Conservation (phyloP, 805 yeast genomes). For the Ogataea ramenticola region DNA sequence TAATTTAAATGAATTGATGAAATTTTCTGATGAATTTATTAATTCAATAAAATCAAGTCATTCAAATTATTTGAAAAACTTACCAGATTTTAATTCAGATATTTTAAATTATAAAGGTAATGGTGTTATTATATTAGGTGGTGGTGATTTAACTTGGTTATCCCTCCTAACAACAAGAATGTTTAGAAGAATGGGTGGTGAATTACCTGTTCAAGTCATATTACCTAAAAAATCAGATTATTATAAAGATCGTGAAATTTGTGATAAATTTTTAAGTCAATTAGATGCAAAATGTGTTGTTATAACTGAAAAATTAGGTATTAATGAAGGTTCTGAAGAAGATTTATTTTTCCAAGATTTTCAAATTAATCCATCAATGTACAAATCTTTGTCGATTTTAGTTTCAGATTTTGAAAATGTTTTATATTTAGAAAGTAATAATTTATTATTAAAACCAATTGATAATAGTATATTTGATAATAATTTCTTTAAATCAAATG, state of each 20-base stretch:
- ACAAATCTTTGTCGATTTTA: slow-evolving; percentile 33
- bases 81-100: slow-evolving; percentile 26
- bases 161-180: slow-evolving; percentile 47
- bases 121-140: slow-evolving; percentile 67
- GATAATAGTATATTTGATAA: slow-evolving; percentile 30
- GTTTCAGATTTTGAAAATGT: slow-evolving; percentile 39
- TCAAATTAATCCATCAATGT: slow-evolving; percentile 23
- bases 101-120: slow-evolving; percentile 25
- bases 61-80: slow-evolving; percentile 19
- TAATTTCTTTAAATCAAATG: slow-evolving; percentile 37
- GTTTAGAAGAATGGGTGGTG: slow-evolving; percentile 39
- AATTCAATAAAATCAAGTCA: slow-evolving; percentile 29
- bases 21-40: slow-evolving; percentile 13
- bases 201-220: slow-evolving; percentile 39
- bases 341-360: slow-evolving; percentile 33
- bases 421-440: slow-evolving; percentile 39
- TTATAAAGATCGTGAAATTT: slow-evolving; percentile 36
- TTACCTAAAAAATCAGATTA: slow-evolving; percentile 34
- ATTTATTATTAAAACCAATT: slow-evolving; percentile 33
- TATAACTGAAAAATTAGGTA: slow-evolving; percentile 43
- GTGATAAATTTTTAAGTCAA: slow-evolving; percentile 34
- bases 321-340: slow-evolving; percentile 21
- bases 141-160: slow-evolving; percentile 58
- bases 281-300: slow-evolving; percentile 55
- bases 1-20: slow-evolving; percentile 7